Evolutionary conservation across 768 basidiomycete species (phyloP), one percentile per base, ranked within the genome.

Genomic region (Saitozyma podzolica): DNA sequence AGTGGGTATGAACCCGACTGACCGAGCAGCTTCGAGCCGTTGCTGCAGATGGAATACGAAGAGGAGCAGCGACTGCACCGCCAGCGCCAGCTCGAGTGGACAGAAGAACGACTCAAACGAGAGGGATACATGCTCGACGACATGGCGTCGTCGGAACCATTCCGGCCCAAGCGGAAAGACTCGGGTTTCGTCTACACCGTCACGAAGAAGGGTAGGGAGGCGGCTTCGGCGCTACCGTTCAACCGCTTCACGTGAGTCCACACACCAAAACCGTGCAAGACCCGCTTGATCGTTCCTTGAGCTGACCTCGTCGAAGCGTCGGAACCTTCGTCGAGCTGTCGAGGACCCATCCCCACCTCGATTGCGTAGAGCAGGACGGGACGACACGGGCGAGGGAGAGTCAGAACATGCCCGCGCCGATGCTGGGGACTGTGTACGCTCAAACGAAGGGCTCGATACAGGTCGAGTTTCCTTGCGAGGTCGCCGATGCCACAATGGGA

Each of bases 81-180:
- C 54, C 82, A 88, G 63, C 85, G 91, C 42, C 82, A 92, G 14
- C 82, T 85, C 0, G 84, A 83, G 14, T 91, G 90, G 91, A 82
- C 85, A 10, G 59, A 87, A 5, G 80, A 83, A 37, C 83, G 84
- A 19, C 80, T 92, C 49, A 79, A 83, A 65, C 80, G 84, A n/a
- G 87, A 88, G 67, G 91, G 91, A 0, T 91, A 90, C 69, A 85
- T 86, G 56, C 71, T 92, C 40, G 87, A 86, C 0, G 85, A 82
- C 16, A 80, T 91, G 29, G 29, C 20, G 83, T 80, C 14, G 89
- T 84, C 11, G 59, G 29, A 37, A 13, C 29, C 10, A 29, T 55
- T 40, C 39, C 42, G 9, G 7, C 20, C 40, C 59, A 54, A 48
- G 55, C 8, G 8, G 50, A 20, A 29, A 9, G 57, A 54, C 0